Conservation (phyloP, 331 rosid genomes). For the Spiraea crenata region DNA sequence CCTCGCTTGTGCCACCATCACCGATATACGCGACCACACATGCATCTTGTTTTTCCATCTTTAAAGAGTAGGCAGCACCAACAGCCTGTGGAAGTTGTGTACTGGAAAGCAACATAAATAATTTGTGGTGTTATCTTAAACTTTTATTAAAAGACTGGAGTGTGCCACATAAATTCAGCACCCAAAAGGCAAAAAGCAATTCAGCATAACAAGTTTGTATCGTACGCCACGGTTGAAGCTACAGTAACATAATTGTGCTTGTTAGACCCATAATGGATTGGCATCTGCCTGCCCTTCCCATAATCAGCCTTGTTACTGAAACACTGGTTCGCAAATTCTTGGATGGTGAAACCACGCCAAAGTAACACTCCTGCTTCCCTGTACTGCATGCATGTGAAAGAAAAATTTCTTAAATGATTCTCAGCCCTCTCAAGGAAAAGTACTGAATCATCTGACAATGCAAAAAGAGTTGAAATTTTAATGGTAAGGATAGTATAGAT, state of each 20-base stretch:
- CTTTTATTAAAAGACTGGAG: background rate
- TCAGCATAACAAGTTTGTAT: slow-evolving; percentile 14
- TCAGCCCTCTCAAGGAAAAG: slow-evolving; percentile 15
- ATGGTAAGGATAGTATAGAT: background rate
- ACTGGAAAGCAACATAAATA: slow-evolving; percentile 36
- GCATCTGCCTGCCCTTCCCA: slow-evolving; percentile 98
- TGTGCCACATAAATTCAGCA: background rate
- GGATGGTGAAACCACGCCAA: slow-evolving; percentile 93
- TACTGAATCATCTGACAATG: slow-evolving; percentile 3
- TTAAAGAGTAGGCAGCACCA: slow-evolving; percentile 94
- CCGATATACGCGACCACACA: slow-evolving; percentile 83
- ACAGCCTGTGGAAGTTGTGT: slow-evolving; percentile 93
- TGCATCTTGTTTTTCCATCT: slow-evolving; percentile 80
- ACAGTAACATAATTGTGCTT: slow-evolving; percentile 81
- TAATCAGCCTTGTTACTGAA: slow-evolving; percentile 74
- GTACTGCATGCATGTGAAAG: slow-evolving; percentile 55
- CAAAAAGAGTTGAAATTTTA: background rate
- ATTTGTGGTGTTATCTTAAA: background rate
- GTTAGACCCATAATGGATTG: slow-evolving; percentile 82
- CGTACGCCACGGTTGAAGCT: slow-evolving; percentile 89
- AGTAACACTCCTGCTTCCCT: slow-evolving; percentile 84
- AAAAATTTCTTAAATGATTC: slow-evolving; percentile 19
- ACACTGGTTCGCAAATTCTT: slow-evolving; percentile 89
- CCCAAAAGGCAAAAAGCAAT: background rate
- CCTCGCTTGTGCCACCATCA: slow-evolving; percentile 99